Evolutionary conservation across 495 filamentous ascomycete species (phyloP).

Genomic region (Pyronema domesticum): DNA sequence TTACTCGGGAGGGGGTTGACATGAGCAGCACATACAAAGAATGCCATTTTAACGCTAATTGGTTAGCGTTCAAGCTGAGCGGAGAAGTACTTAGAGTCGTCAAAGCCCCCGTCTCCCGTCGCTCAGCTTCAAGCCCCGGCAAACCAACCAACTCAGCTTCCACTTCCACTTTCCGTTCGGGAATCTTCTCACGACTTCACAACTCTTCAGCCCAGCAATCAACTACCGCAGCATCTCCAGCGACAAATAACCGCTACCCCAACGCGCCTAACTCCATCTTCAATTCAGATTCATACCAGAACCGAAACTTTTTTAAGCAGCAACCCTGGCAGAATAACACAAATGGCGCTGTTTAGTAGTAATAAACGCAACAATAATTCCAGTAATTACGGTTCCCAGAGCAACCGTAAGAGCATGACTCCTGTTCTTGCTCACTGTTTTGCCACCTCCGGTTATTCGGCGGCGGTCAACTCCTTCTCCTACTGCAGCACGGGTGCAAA

Average conservation of each 20-base stretch:
- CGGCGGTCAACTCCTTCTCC: constrained; percentile 62
- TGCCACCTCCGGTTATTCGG: constrained; percentile 36
- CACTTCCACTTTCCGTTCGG: too few species aligned
- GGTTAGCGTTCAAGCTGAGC: too few species aligned
- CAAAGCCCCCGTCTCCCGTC: too few species aligned
- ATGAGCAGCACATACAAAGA: too few species aligned
- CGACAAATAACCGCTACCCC: not conserved
- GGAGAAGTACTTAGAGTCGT: too few species aligned
- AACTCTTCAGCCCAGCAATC: too few species aligned
- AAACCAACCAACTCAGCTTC: too few species aligned
- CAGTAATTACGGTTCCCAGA: not conserved
- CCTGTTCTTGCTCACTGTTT: constrained; percentile 73
- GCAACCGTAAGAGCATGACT: constrained; percentile 1
- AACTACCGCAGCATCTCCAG: too few species aligned
- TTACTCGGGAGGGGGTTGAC: too few species aligned
- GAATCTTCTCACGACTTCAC: too few species aligned
- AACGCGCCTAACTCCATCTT: constrained; percentile 1
- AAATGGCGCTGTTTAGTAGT: constrained; percentile 26
- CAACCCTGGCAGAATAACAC: constrained; percentile 13
- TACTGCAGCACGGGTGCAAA: constrained; percentile 79
- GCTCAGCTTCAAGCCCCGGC: too few species aligned
- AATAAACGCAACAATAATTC: constrained; percentile 24
- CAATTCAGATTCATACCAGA: constrained; percentile 1
- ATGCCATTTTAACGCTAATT: too few species aligned
- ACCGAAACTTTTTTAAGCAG: not conserved